Percentiles rank a stretch among this genome's conserved stretches.
These are phyloP conservation scores for Chalaropsis ovoidea DNA, from an alignment of 2,329 filamentous ascomycete genomes.

Conservation along the genomic window DNA sequence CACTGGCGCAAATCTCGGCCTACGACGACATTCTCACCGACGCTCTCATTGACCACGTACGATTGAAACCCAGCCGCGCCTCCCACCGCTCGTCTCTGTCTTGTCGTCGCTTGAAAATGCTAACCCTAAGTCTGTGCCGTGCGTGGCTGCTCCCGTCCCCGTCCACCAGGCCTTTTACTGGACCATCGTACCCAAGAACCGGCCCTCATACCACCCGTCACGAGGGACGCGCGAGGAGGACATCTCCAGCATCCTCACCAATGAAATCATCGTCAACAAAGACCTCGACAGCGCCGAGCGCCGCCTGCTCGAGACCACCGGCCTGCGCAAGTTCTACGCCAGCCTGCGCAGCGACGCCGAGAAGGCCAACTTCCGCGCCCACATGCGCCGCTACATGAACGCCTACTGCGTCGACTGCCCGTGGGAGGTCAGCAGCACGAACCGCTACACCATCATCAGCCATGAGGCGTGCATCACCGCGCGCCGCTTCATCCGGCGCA, in stretches of 20 bases:
- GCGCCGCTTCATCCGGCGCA: slow-evolving; percentile 64
- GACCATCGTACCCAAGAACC: slow-evolving; percentile 92
- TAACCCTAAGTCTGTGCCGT: slow-evolving; percentile 19
- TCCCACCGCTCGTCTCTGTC: slow-evolving; percentile 11
- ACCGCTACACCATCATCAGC: slow-evolving; percentile 83
- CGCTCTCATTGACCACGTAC: slow-evolving; percentile 86
- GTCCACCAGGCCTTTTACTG: slow-evolving; percentile 80
- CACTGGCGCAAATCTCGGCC: slow-evolving; percentile 73
- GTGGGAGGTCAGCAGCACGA: slow-evolving; percentile 84
- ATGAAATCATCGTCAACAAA: slow-evolving; percentile 62
- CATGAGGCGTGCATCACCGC: slow-evolving; percentile 85
- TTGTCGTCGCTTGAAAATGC: slow-evolving; percentile 26
- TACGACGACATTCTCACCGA: slow-evolving; percentile 97
- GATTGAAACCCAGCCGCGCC: slow-evolving; percentile 32
- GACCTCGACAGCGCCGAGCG: slow-evolving; percentile 60
- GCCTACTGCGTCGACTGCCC: slow-evolving; percentile 91
- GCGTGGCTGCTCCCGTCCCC: neutral
- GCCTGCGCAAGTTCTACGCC: slow-evolving; percentile 60
- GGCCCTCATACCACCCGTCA: slow-evolving; percentile 71
- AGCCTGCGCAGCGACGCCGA: slow-evolving; percentile 64
- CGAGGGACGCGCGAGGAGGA: slow-evolving; percentile 62
- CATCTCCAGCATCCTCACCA: slow-evolving; percentile 50
- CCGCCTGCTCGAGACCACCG: slow-evolving; percentile 60
- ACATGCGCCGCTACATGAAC: slow-evolving; percentile 81
- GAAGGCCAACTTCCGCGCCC: slow-evolving; percentile 73